Evolutionary conservation across 2,329 filamentous ascomycete genomes (phyloP), one percentile per base, ranked within the genome.

Genomic region (Biscogniauxia marginata): DNA sequence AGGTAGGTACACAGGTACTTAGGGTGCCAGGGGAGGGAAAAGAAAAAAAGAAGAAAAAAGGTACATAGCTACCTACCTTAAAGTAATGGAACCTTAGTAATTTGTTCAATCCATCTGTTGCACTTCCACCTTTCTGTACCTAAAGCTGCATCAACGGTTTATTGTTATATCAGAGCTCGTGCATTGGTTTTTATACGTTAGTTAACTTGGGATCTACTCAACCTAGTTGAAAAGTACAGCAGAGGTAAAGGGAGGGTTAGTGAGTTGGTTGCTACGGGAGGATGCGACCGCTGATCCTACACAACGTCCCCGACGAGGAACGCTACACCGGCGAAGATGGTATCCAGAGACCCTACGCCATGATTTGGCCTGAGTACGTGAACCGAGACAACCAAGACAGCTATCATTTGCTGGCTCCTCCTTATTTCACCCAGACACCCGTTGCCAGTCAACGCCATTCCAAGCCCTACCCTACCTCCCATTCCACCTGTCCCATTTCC

Each of bases 251-350:
- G n/a, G 30, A 16, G 6, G 13, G n/a, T 2, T 39, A 39, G 30
- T 8, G n/a, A 39, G 30, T 39, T 9, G 30, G 30, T 9, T 39
- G 47, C 22, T n/a, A 47, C n/a, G 22, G 47, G 58, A 58, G 54
- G 68, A 87, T 87, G 84, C 80, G 84, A 55, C 85, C 85, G 63
- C 75, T 88, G 56, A 87, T 88, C 66, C 75, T 88, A 30, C 85
- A 88, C 69, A 87, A 87, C 68, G 85, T 88, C 61, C 84, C 85
- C 55, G 85, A 88, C 62, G 85, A 88, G 50, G 85, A 88, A 68
- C 81, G 85, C 50, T 88, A 87, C 68, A 74, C 84, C 5, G 85
- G 85, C 55, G 83, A 86, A 52, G 85, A 88, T 72, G 85, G 85
- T 59, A 70, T 87, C 61, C 82, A 83, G 70, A 76, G 85, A 59